Evolutionary conservation across 352 stramenopile species (phyloP), one percentile per base, ranked within the genome.

Genomic region (Pythium dissimile): DNA sequence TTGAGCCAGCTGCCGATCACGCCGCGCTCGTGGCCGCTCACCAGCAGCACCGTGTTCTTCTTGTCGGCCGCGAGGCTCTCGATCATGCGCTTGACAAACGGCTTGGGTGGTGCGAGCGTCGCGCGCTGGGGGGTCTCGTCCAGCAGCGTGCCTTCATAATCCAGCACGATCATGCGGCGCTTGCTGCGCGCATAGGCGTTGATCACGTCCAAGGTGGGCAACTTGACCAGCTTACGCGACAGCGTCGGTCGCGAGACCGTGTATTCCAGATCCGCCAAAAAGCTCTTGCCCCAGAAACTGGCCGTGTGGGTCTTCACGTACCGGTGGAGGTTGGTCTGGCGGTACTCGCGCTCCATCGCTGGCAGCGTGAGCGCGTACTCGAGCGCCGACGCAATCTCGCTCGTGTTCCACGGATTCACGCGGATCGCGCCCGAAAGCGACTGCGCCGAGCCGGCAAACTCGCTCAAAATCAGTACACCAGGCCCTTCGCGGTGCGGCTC

Each of bases 371-470:
- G 48, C 10, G 84, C 80, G 44, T 89, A 77, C 34, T 83, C 70
- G 10, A 96, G 60, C 9, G 84, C 80, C 20, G 80, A 67, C 3
- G 84, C 82, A 39, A 92, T 79, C 53, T 92, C 84, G 10, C 80
- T 80, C 1, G 83, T 94, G 50, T 93, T 96, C 86, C 86, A 96
- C 24, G 88, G 88, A 42, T 96, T 96, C 12, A 95, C 80, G 26
- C 84, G 82, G 35, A 96, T 92, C 10, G 88, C 88, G n/a, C 86
- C 86, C 1, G 76, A 92, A 35, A 96, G 72, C 13, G 84, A 95
- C 64, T 96, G 88, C 9, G 86, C 85, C 59, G 76, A 92, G 16
- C 88, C 88, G 12, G 88, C 86, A 70, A 96, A 96, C 62, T 96
- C 88, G 31, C 83, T 94, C 31, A 96, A 62, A 42, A 96, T 81